phyloP scores from a whole-genome alignment of 352 stramenopile species.

The Nothophytophthora sp. region DNA sequence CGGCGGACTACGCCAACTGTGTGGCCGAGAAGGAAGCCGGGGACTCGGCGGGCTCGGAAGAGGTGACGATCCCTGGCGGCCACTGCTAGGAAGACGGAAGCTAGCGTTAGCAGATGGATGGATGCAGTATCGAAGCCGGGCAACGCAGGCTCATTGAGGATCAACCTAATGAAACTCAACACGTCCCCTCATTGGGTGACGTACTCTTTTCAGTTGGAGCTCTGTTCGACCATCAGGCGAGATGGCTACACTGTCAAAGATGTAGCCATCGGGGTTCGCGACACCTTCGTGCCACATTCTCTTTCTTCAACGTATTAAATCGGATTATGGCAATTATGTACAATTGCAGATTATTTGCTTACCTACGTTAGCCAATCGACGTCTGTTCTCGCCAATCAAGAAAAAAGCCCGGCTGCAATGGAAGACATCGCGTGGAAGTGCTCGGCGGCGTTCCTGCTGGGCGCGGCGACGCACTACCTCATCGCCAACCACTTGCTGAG shows the following conservation, averaged over 20 bases:
- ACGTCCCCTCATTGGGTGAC: too few species aligned
- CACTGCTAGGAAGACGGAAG: background rate
- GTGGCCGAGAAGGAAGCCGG: conserved; percentile 15
- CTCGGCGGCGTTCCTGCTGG: conserved; percentile 71
- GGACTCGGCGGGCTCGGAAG: too few species aligned
- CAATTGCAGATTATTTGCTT: background rate
- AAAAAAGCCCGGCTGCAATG: conserved; percentile 10
- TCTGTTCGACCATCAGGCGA: too few species aligned
- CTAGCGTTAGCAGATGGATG: background rate
- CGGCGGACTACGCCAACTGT: conserved; percentile 55
- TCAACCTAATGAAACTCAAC: too few species aligned
- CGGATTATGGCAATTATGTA: background rate
- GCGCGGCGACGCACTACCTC: conserved; percentile 67
- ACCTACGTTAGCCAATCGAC: background rate
- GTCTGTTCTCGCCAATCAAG: background rate
- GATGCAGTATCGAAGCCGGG: too few species aligned
- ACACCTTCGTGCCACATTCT: too few species aligned
- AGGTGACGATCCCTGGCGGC: background rate
- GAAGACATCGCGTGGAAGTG: conserved; percentile 83
- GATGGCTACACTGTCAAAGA: too few species aligned
- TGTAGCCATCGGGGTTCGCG: too few species aligned
- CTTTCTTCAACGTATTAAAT: too few species aligned
- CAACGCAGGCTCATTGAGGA: background rate
- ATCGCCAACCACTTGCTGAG: conserved; percentile 38
- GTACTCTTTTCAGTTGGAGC: too few species aligned